phyloP scores from a whole-genome alignment of 768 basidiomycete species.

The Suillus spraguei region DNA sequence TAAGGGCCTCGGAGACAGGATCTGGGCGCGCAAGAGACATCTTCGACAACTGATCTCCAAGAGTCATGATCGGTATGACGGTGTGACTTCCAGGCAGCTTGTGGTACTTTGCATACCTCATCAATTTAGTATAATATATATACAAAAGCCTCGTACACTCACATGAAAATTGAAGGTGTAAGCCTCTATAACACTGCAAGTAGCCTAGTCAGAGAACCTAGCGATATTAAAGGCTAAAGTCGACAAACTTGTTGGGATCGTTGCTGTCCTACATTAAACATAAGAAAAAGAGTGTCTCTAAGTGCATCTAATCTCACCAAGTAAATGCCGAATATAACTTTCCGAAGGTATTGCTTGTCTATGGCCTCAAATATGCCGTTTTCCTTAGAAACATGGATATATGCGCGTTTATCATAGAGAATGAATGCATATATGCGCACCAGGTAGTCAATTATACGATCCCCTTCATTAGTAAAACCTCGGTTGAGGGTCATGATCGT shows the following conservation, averaged over 20 bases:
- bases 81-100: constrained; percentile 60
- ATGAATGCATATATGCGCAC: constrained; percentile 43
- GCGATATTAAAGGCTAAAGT: constrained; percentile 4
- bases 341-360: constrained; percentile 80
- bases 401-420: constrained; percentile 15
- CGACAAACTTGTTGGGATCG: constrained; percentile 78
- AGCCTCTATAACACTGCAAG: constrained; percentile 75
- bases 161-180: constrained; percentile 89
- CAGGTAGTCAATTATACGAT: constrained; percentile 79
- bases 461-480: constrained; percentile 82
- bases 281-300: constrained; percentile 3
- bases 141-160: constrained; percentile 14
- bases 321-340: constrained; percentile 86
- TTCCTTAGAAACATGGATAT: constrained; percentile 51
- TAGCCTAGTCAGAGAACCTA: constrained; percentile 17
- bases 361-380: constrained; percentile 86
- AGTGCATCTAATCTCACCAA: constrained; percentile 49
- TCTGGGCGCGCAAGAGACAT: constrained; percentile 52
- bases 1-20: constrained; percentile 61
- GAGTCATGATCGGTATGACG: constrained; percentile 70
- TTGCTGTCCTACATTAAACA: constrained; percentile 62
- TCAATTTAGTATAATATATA: not conserved
- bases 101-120: constrained; percentile 57
- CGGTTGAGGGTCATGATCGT: constrained; percentile 74
- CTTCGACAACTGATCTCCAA: constrained; percentile 61